Percentiles rank a stretch among this genome's conserved stretches.
These are phyloP conservation scores for Maudiozyma bulderi DNA, from an alignment of 805 yeast species.

Conservation along the genomic window DNA sequence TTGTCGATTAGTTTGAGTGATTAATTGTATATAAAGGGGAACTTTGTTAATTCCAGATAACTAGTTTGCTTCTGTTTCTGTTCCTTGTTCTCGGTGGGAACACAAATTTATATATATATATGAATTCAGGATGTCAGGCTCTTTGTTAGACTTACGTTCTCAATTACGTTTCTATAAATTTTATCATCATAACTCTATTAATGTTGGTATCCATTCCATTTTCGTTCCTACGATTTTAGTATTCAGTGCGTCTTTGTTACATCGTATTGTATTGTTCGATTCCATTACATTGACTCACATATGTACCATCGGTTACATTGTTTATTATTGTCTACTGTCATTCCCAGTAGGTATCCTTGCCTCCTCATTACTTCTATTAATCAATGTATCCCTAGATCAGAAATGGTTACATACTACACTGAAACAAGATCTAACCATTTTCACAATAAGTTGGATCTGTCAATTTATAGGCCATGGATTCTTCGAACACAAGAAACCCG, in stretches of 20 bases:
- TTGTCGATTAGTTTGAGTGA: no score
- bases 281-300: conserved; percentile 39
- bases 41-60: no score
- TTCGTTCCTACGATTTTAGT: conserved; percentile 73
- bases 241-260: conserved; percentile 30
- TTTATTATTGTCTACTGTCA: conserved; percentile 54
- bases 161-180: conserved; percentile 53
- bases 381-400: conserved; percentile 17
- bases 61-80: no score
- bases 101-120: no score
- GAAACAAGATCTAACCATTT: conserved; percentile 26
- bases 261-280: conserved; percentile 9
- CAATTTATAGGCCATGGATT: conserved; percentile 86
- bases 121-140: background rate
- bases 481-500: conserved; percentile 78
- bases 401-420: conserved; percentile 9
- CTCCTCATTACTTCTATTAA: conserved; percentile 31
- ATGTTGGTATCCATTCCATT: conserved; percentile 65
- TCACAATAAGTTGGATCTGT: conserved; percentile 58
- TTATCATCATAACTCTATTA: conserved; percentile 43
- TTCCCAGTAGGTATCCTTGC: conserved; percentile 38
- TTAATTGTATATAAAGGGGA: no score
- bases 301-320: conserved; percentile 39
- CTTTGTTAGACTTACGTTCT: conserved; percentile 16
- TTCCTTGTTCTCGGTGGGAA: no score